Conservation (phyloP, 352 stramenopile genomes). For the Pythium utonaiense region DNA sequence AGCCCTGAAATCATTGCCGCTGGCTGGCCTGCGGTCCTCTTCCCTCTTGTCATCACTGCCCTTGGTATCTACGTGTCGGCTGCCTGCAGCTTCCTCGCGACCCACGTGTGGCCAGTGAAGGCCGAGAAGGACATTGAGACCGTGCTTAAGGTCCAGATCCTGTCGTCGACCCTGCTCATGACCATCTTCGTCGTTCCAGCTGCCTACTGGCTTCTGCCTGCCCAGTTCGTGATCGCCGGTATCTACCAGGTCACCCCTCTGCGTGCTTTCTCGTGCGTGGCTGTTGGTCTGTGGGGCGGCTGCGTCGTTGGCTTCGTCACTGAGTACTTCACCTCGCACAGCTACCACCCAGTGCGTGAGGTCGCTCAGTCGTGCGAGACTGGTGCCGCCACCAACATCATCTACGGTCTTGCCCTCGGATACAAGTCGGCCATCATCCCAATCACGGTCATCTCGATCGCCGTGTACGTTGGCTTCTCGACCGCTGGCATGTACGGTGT, state of each 20-base stretch:
- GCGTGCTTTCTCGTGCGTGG: conserved; percentile 91
- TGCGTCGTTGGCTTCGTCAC: conserved; percentile 92
- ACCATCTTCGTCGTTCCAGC: conserved; percentile 91
- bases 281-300: conserved; percentile 94
- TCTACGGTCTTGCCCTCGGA: conserved; percentile 92
- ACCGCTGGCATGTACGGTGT: conserved; percentile 93
- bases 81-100: conserved; percentile 96
- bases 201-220: conserved; percentile 89
- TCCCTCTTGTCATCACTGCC: conserved; percentile 95
- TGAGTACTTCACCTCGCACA: conserved; percentile 96
- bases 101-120: conserved; percentile 94
- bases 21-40: conserved; percentile 95
- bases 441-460: conserved; percentile 91
- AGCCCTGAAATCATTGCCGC: conserved; percentile 87
- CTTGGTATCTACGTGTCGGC: conserved; percentile 97
- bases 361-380: conserved; percentile 93
- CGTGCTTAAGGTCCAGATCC: conserved; percentile 98
- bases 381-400: conserved; percentile 95
- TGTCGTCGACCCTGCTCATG: conserved; percentile 96
- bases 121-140: conserved; percentile 95
- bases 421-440: conserved; percentile 91
- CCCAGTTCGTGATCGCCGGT: conserved; percentile 81
- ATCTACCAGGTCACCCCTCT: conserved; percentile 88
- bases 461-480: conserved; percentile 97
- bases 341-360: conserved; percentile 87